phyloP scores from a whole-genome alignment of 208 protist species.

The Acanthamoeba castellanii region DNA sequence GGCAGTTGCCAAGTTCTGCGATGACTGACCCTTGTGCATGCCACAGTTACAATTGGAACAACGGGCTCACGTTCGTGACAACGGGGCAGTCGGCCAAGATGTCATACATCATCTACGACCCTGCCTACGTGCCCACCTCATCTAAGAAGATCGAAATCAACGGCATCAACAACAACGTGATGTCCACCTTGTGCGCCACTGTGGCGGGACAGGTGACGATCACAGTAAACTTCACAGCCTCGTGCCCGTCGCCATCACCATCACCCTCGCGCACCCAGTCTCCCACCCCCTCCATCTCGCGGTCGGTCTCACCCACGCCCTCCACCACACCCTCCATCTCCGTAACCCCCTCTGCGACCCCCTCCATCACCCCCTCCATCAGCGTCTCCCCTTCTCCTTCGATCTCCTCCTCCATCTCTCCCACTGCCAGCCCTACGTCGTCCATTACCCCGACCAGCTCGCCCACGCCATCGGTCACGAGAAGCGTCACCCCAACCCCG shows the following conservation, averaged over 20 bases:
- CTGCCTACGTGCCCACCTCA: neutral
- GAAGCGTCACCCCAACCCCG: no score
- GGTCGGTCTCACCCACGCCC: no score
- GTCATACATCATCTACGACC: neutral
- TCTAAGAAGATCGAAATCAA: neutral
- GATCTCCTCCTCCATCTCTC: neutral
- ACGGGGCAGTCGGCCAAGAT: no score
- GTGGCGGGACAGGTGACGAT: neutral
- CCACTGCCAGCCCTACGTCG: neutral
- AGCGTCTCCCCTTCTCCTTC: neutral
- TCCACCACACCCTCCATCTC: neutral
- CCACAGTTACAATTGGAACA: neutral
- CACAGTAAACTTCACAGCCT: neutral
- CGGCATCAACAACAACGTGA: constrained; percentile 13
- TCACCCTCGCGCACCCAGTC: neutral
- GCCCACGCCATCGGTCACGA: neutral
- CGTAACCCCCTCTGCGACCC: neutral
- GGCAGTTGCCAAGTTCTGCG: no score
- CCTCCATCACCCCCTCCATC: neutral
- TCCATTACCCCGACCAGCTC: neutral
- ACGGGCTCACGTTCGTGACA: neutral
- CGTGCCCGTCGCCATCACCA: neutral
- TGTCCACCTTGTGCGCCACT: neutral
- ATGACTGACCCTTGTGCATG: neutral
- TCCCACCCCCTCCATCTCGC: neutral